Conservation (phyloP, 495 filamentous ascomycete species). For the Hypoxylon trugodes region DNA sequence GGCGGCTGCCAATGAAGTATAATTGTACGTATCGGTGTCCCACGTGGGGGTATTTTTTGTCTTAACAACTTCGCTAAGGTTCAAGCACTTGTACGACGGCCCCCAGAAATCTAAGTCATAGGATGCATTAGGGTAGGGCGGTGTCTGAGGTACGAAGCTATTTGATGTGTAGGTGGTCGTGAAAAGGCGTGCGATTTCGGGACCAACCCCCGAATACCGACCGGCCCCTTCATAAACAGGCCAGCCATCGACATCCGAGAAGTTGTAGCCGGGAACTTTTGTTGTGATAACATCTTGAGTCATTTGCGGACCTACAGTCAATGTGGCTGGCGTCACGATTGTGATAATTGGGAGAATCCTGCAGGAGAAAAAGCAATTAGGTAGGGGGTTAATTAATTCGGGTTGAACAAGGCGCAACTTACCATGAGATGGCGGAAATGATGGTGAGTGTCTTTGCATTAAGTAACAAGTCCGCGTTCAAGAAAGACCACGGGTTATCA, state of each 20-base stretch:
- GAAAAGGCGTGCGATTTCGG: constrained; percentile 28
- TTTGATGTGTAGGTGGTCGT: constrained; percentile 23
- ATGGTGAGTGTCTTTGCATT: constrained; percentile 13
- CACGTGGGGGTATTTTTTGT: constrained; percentile 18
- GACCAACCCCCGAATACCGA: constrained; percentile 1
- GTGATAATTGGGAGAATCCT: constrained; percentile 17
- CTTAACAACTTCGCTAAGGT: constrained; percentile 9
- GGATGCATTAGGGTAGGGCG: constrained; percentile 23
- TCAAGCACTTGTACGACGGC: constrained; percentile 28
- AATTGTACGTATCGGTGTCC: neutral
- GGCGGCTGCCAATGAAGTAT: neutral
- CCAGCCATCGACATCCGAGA: constrained; percentile 15
- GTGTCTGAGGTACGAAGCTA: constrained; percentile 7
- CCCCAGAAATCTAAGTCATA: constrained; percentile 30
- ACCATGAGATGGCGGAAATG: constrained; percentile 25
- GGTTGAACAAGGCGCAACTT: neutral
- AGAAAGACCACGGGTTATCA: constrained; percentile 23
- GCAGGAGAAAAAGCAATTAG: neutral
- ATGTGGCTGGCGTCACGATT: constrained; percentile 17
- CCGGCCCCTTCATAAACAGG: constrained; percentile 8
- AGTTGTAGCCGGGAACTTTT: constrained; percentile 17
- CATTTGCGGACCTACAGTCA: constrained; percentile 11
- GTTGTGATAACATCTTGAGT: neutral
- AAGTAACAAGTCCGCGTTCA: constrained; percentile 9
- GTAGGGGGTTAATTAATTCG: neutral